A percentile compares a stretch with the other conserved stretches of the same genome.
These are phyloP conservation scores for Pezicula neosporulosa DNA, from an alignment of 2,329 filamentous ascomycete species.

Conservation along the genomic window DNA sequence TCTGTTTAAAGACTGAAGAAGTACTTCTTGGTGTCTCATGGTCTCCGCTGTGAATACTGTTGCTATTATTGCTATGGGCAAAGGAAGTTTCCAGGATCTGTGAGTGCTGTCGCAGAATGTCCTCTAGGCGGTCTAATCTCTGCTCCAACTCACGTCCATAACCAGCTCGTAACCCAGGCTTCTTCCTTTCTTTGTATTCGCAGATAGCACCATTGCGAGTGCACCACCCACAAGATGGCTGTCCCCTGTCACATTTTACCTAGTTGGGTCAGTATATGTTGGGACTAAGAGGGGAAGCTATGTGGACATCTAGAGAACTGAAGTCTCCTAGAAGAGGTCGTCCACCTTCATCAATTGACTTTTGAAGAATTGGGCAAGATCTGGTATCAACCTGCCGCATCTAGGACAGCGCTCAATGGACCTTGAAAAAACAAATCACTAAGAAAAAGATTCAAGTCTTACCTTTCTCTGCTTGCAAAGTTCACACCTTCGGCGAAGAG, in stretches of 20 bases:
- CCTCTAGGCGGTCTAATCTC: slow-evolving; percentile 66
- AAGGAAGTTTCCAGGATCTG: slow-evolving; percentile 62
- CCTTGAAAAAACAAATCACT: neutral
- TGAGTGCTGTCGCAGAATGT: slow-evolving; percentile 61
- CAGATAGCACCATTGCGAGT: slow-evolving; percentile 59
- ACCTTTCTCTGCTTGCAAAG: slow-evolving; percentile 81
- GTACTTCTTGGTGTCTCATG: slow-evolving; percentile 52
- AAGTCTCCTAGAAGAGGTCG: no score
- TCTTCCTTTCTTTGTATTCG: slow-evolving; percentile 68
- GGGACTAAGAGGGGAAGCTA: slow-evolving; percentile 7
- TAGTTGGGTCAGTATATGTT: slow-evolving; percentile 27
- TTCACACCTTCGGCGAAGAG: slow-evolving; percentile 56
- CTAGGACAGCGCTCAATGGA: no score
- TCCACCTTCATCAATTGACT: no score
- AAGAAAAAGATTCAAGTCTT: slow-evolving; percentile 17
- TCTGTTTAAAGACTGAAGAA: slow-evolving; percentile 41
- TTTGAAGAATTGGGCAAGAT: no score
- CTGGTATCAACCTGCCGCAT: no score
- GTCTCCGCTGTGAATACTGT: slow-evolving; percentile 46
- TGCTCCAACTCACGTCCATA: slow-evolving; percentile 74
- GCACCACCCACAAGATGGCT: slow-evolving; percentile 69
- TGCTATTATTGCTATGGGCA: slow-evolving; percentile 27
- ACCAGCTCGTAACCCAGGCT: slow-evolving; percentile 58
- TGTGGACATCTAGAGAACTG: neutral
- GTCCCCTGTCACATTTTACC: slow-evolving; percentile 74